These are phyloP conservation scores for Blepharisma undulans DNA, from an alignment of 169 alveolate species.

Conservation along the genomic window DNA sequence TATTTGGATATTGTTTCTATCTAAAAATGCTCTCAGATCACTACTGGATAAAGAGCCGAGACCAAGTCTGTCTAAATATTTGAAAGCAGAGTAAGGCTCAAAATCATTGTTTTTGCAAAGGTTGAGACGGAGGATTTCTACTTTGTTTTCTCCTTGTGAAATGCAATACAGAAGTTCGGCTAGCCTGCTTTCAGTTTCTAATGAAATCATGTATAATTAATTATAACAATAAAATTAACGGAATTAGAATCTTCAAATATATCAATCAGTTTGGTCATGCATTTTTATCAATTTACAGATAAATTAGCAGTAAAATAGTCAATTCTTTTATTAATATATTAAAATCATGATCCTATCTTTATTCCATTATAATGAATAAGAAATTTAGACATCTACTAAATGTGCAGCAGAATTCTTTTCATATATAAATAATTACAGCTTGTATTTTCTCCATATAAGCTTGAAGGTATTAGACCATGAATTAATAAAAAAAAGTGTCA, in stretches of 20 bases:
- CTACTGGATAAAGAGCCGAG: neutral
- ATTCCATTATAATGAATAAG: no score
- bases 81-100: slow-evolving; percentile 33
- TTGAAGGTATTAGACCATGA: no score
- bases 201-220: neutral
- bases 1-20: neutral
- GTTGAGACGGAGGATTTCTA: neutral
- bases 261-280: no score
- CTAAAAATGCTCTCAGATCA: neutral
- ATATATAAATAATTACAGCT: no score
- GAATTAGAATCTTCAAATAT: neutral
- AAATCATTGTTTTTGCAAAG: slow-evolving; percentile 40
- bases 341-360: no score
- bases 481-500: no score
- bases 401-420: no score
- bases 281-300: neutral
- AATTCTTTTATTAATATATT: no score
- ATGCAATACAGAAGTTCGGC: slow-evolving; percentile 29
- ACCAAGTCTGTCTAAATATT: neutral
- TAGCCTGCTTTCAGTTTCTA: slow-evolving; percentile 43
- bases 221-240: neutral
- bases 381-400: no score
- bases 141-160: slow-evolving; percentile 28
- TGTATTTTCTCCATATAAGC: no score
- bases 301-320: no score